These are phyloP conservation scores for Baeospora myosura DNA, from an alignment of 1,284 basidiomycete species.

Conservation along the genomic window DNA sequence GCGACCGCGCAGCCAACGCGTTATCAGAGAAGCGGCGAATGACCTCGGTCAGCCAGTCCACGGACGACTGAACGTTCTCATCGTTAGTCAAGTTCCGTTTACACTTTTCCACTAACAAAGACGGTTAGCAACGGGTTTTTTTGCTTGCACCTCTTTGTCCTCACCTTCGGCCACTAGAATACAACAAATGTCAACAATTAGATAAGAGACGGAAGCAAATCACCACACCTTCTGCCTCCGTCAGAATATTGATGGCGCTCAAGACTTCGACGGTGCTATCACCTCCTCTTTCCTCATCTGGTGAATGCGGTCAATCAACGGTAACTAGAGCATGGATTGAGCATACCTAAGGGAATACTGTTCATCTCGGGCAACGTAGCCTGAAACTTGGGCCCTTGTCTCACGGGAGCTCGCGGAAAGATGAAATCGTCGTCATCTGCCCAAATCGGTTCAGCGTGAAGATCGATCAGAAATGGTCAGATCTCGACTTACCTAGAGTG, in stretches of 20 bases:
- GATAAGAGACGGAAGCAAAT: slow-evolving; percentile 17
- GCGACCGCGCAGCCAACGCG: slow-evolving; percentile 42
- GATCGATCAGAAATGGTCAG: not conserved
- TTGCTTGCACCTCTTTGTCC: slow-evolving; percentile 8
- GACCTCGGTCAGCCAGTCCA: slow-evolving; percentile 76
- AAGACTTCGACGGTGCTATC: slow-evolving; percentile 70
- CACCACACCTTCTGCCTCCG: slow-evolving; percentile 55
- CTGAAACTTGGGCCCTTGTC: slow-evolving; percentile 85
- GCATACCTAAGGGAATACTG: slow-evolving; percentile 31
- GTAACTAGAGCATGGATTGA: slow-evolving; percentile 7
- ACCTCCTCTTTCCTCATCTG: slow-evolving; percentile 52
- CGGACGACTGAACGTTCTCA: slow-evolving; percentile 40
- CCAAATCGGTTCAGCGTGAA: slow-evolving; percentile 14
- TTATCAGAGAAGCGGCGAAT: slow-evolving; percentile 62
- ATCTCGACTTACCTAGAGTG: slow-evolving; percentile 66
- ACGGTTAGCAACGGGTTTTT: slow-evolving; percentile 7
- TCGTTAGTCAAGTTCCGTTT: slow-evolving; percentile 46
- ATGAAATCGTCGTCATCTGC: slow-evolving; percentile 90
- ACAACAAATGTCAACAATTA: slow-evolving; percentile 17
- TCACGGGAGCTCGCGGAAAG: slow-evolving; percentile 85
- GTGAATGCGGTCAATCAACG: slow-evolving; percentile 4
- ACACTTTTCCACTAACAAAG: slow-evolving; percentile 49
- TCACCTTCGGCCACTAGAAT: slow-evolving; percentile 44
- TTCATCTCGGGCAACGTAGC: slow-evolving; percentile 50
- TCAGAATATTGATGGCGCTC: slow-evolving; percentile 54